A percentile compares a stretch with the other conserved stretches of the same genome.
Evolutionary conservation across 805 yeast genomes (phyloP).

Genomic region (Komagataella pseudopastoris): DNA sequence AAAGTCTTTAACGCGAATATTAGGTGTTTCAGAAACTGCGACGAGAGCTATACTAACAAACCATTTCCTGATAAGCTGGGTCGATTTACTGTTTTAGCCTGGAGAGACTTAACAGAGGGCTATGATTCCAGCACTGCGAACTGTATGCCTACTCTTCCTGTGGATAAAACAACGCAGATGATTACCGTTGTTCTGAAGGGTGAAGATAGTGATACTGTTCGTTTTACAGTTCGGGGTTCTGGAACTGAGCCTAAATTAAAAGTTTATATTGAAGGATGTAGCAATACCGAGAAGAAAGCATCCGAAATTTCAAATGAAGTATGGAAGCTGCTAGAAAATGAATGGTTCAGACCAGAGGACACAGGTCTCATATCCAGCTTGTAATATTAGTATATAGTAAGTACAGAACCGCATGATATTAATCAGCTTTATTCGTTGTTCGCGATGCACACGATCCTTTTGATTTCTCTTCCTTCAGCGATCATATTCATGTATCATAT

Average conservation of each 20-base stretch:
- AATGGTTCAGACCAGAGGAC: constrained; percentile 60
- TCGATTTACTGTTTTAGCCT: constrained; percentile 36
- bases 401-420: too few species aligned
- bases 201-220: constrained; percentile 19
- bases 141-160: constrained; percentile 51
- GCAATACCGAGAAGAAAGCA: constrained; percentile 34
- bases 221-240: constrained; percentile 85
- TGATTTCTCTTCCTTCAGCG: neutral
- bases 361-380: constrained; percentile 1
- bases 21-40: constrained; percentile 1
- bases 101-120: constrained; percentile 82
- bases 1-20: constrained; percentile 38
- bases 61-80: constrained; percentile 41
- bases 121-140: constrained; percentile 57
- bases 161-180: constrained; percentile 72
- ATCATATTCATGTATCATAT: neutral
- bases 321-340: constrained; percentile 44
- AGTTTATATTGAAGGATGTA: constrained; percentile 74
- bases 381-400: constrained; percentile 13
- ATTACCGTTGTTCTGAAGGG: constrained; percentile 45
- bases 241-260: constrained; percentile 96
- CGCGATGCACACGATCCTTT: neutral
- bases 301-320: constrained; percentile 38
- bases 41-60: constrained; percentile 7
- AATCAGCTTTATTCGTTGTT: too few species aligned